phyloP scores from a whole-genome alignment of 2,329 filamentous ascomycete genomes.

The Phyllosticta paracitricarpa region DNA sequence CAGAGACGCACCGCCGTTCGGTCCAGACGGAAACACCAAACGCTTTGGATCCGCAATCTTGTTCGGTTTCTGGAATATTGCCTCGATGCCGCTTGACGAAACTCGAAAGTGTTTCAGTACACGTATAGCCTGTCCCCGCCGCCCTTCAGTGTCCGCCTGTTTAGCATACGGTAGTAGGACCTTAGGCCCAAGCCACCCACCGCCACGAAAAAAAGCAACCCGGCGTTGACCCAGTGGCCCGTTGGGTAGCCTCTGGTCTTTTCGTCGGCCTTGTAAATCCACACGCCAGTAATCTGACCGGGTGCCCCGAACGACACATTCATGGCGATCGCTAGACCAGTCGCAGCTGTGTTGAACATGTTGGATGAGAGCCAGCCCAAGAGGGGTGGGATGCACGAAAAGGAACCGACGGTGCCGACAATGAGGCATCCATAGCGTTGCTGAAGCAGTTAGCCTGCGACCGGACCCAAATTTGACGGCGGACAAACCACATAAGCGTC shows the following conservation, averaged over 20 bases:
- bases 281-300: slow-evolving; percentile 62
- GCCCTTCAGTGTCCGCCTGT: slow-evolving; percentile 17
- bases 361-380: slow-evolving; percentile 64
- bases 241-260: slow-evolving; percentile 54
- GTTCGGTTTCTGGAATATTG: not conserved
- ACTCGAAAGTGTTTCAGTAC: slow-evolving; percentile 2
- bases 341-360: slow-evolving; percentile 53
- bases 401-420: slow-evolving; percentile 55
- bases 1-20: not conserved
- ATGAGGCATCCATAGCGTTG: slow-evolving; percentile 60
- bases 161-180: slow-evolving; percentile 45
- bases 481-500: slow-evolving; percentile 41
- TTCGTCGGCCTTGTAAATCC: slow-evolving; percentile 61
- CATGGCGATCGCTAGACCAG: slow-evolving; percentile 59
- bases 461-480: not conserved
- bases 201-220: slow-evolving; percentile 48
- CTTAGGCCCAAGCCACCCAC: slow-evolving; percentile 45
- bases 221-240: slow-evolving; percentile 59
- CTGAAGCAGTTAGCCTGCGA: not conserved
- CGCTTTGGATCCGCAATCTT: not conserved
- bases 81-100: not conserved
- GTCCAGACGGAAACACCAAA: not conserved
- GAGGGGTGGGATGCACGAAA: slow-evolving; percentile 59
- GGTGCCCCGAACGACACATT: slow-evolving; percentile 60
- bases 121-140: slow-evolving; percentile 6